Base-by-base conservation (phyloP, 441 rosid genomes). In the Hura crepitans region DNA sequence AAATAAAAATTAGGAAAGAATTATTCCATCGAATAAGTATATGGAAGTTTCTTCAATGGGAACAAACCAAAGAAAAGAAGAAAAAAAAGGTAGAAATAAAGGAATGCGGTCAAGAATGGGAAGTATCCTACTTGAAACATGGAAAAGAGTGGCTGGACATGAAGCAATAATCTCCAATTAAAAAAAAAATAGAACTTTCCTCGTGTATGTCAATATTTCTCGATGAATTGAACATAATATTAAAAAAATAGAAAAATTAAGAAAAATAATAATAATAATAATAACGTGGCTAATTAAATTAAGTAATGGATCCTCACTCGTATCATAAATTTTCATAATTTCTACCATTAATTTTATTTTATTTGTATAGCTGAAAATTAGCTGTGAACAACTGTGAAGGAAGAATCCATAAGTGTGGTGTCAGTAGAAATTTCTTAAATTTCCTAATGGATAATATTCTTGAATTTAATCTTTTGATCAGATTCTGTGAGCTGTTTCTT, bases 321-420 rank as follows among this genome's bases (percentile, higher is more conserved):
- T 12, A 57, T 42, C 64, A 3, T 35, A 20, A 51, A 51, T 17
- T 33, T 33, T 39, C 23, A 33, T 42, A n/a, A 18, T 51, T 61
- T 50, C 47, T 3, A 14, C 71, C 57, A 30, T 62, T n/a, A n/a
- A 60, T 61, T 59, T 54, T 35, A 66, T 51, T 7, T 7, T 2
- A 1, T 39, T 7, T 0, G 13, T 7, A 39, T 51, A 46, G 23
- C 49, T 30, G 13, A 57, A 23, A 54, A 54, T 65, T 68, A 65
- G 62, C 55, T 65, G 75, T 65, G 37, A 13, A 70, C 50, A 63
- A 54, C 39, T 67, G 27, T 50, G 51, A 62, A 43, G 56, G 12
- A 8, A 9, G 49, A 65, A 39, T 1, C 53, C 67, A 49, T 39
- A 13, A n/a, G 69, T 31, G 31, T 22, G 33, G 42, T 31, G 68